These are phyloP conservation scores for Chlamydomonas eustigma DNA, from an alignment of 139 green algal species.

Conservation along the genomic window DNA sequence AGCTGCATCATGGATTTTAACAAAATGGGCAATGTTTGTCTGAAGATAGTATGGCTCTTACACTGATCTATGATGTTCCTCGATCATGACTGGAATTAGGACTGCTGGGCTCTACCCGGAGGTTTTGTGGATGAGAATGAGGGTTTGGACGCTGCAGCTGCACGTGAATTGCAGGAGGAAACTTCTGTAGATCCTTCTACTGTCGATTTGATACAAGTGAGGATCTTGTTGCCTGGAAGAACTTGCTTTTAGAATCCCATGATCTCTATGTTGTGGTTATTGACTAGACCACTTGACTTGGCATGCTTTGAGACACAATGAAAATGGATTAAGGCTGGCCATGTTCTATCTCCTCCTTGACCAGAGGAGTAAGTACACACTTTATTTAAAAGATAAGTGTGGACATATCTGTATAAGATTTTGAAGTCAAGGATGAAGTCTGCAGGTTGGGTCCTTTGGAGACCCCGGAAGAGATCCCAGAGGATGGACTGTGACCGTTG, in stretches of 20 bases:
- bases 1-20: background rate
- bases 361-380: too few species aligned
- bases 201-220: conserved; percentile 44
- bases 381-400: too few species aligned
- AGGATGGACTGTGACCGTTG: conserved; percentile 77
- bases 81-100: conserved; percentile 27
- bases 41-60: background rate
- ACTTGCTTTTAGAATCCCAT: too few species aligned
- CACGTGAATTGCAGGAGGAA: conserved; percentile 82
- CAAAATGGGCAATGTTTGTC: background rate
- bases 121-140: conserved; percentile 87
- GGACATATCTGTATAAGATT: too few species aligned
- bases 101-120: conserved; percentile 77
- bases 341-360: too few species aligned
- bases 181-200: conserved; percentile 59
- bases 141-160: conserved; percentile 63
- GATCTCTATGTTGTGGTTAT: too few species aligned
- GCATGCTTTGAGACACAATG: too few species aligned
- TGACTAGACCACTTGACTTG: too few species aligned
- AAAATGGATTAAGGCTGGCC: too few species aligned
- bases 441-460: conserved; percentile 78
- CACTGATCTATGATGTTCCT: background rate
- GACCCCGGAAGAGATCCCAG: conserved; percentile 78
- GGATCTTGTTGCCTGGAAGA: too few species aligned
- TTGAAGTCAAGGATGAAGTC: too few species aligned